Conservation (phyloP, 2,329 filamentous ascomycete genomes). For the Blastomyces percursus region DNA sequence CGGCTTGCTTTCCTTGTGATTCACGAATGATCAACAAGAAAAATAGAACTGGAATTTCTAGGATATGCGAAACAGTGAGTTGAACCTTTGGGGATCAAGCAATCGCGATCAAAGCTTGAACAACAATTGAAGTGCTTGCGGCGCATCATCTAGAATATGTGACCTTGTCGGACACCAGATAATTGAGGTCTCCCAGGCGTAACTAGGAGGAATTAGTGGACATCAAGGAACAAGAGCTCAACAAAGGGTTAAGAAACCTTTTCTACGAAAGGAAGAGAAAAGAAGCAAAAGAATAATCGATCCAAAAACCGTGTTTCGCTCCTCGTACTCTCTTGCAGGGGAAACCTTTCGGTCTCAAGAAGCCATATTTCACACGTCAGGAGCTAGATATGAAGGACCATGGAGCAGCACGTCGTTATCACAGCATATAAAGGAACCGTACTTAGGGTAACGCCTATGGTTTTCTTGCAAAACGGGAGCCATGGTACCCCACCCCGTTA, state of each 20-base stretch:
- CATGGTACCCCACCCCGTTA: neutral
- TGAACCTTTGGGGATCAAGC: neutral
- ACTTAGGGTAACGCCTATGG: neutral
- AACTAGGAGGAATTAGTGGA: neutral
- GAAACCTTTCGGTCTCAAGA: neutral
- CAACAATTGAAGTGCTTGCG: neutral
- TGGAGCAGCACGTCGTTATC: neutral
- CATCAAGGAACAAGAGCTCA: neutral
- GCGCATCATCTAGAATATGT: neutral
- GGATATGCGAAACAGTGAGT: neutral
- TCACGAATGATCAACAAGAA: neutral
- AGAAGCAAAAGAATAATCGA: neutral
- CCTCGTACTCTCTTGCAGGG: neutral
- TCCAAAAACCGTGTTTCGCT: neutral
- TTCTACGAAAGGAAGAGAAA: neutral
- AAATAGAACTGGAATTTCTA: neutral
- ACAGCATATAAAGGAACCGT: neutral
- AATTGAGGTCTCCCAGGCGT: neutral
- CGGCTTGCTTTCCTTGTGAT: neutral
- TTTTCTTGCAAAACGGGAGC: neutral
- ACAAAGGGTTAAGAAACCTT: too few relatives aligned
- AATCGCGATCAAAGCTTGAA: neutral
- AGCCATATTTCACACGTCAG: neutral
- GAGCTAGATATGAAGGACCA: neutral
- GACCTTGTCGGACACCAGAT: neutral